Percentiles rank a stretch among this genome's conserved stretches.
phyloP scores from a whole-genome alignment of 208 protist genomes.

The Acanthamoeba castellanii region DNA sequence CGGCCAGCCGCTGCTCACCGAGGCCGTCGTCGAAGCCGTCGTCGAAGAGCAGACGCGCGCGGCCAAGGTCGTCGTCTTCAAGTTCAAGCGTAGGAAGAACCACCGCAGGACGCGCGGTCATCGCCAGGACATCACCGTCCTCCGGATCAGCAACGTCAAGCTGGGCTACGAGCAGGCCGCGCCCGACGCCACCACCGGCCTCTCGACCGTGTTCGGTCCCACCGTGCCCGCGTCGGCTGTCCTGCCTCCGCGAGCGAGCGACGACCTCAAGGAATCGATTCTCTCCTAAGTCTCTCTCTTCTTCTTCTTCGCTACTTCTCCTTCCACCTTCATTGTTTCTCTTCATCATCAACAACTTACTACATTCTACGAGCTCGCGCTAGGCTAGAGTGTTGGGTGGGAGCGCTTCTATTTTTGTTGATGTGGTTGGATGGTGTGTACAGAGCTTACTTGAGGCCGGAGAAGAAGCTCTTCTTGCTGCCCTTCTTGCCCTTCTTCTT shows the following conservation, averaged over 20 bases:
- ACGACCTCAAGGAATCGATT: background rate
- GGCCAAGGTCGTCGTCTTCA: conserved; percentile 54
- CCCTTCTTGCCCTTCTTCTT: conserved; percentile 48
- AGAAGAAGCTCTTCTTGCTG: conserved; percentile 49
- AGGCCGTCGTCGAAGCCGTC: conserved; percentile 38
- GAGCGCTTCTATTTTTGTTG: background rate
- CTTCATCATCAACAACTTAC: background rate
- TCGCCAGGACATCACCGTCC: conserved; percentile 57
- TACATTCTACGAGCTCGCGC: background rate
- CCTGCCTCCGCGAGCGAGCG: background rate
- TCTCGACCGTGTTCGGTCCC: background rate
- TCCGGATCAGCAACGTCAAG: conserved; percentile 40
- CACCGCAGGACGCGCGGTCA: conserved; percentile 27
- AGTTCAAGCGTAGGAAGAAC: conserved; percentile 61
- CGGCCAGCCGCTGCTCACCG: conserved; percentile 47
- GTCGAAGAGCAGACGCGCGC: conserved; percentile 51
- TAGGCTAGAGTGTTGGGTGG: background rate
- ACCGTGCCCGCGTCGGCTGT: background rate
- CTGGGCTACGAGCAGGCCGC: conserved; percentile 42
- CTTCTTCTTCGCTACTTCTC: background rate
- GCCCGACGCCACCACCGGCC: conserved; percentile 28
- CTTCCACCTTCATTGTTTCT: background rate
- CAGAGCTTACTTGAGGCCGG: conserved; percentile 10
- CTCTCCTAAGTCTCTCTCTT: background rate
- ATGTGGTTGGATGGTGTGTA: background rate